A percentile compares a stretch with the other conserved stretches of the same genome.
Evolutionary conservation across 768 basidiomycete species (phyloP).

Genomic region (Kwoniella dendrophila): DNA sequence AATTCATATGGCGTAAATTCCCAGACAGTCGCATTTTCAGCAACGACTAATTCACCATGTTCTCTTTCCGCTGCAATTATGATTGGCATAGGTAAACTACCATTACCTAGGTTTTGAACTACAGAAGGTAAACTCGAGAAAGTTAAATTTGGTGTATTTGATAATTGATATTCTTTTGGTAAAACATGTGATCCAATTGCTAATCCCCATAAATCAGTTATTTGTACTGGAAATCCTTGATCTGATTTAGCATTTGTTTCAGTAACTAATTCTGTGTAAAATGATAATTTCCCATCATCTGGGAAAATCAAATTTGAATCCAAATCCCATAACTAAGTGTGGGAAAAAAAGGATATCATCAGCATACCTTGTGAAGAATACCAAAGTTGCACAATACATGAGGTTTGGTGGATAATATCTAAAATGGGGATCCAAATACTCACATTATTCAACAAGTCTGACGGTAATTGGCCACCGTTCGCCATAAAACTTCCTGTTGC

Average conservation of each 20-base stretch:
- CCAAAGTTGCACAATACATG: no score
- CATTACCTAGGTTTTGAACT: conserved; percentile 32
- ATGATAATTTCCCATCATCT: conserved; percentile 43
- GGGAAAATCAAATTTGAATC: conserved; percentile 54
- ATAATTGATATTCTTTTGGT: conserved; percentile 47
- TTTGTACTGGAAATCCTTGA: conserved; percentile 49
- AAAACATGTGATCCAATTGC: conserved; percentile 53
- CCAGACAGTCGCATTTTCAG: conserved; percentile 54
- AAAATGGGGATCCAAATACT: conserved; percentile 14
- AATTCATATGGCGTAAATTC: conserved; percentile 55
- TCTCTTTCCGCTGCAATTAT: conserved; percentile 55
- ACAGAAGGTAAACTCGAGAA: conserved; percentile 38
- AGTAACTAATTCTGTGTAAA: conserved; percentile 51
- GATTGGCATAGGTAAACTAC: conserved; percentile 52
- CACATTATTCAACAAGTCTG: conserved; percentile 49
- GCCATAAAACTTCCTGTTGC: conserved; percentile 60
- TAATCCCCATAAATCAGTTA: conserved; percentile 55
- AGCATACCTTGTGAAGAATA: not conserved
- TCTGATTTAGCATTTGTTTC: conserved; percentile 48
- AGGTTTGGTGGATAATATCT: not conserved
- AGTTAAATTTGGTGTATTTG: conserved; percentile 51
- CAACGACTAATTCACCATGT: conserved; percentile 47
- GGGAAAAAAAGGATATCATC: not conserved
- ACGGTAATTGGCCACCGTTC: conserved; percentile 43
- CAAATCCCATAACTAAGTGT: conserved; percentile 51